These are phyloP conservation scores for Heterobasidion irregulare DNA, from an alignment of 1,284 basidiomycete genomes.

Conservation along the genomic window DNA sequence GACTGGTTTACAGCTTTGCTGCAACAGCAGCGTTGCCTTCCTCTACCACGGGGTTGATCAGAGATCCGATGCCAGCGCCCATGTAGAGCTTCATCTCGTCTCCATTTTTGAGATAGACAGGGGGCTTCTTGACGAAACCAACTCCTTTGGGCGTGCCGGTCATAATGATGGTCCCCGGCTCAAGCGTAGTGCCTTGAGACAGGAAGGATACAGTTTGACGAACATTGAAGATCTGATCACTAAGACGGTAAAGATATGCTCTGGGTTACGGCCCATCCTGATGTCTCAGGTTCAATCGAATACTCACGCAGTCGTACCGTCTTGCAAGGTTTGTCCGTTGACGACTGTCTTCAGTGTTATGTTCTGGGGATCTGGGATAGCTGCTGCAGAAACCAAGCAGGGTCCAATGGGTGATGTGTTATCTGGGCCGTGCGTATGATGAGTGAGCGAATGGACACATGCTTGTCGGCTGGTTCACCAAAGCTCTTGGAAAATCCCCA, in stretches of 20 bases:
- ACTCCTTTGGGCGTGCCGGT: constrained; percentile 77
- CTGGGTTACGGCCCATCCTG: neutral
- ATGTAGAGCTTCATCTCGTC: constrained; percentile 67
- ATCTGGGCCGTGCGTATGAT: constrained; percentile 30
- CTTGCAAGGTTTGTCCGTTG: constrained; percentile 65
- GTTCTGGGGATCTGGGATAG: constrained; percentile 63
- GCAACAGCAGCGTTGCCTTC: constrained; percentile 27
- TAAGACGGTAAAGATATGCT: constrained; percentile 18
- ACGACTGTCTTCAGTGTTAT: constrained; percentile 59
- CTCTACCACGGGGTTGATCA: constrained; percentile 68
- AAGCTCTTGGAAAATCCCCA: constrained; percentile 85
- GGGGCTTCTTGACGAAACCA: constrained; percentile 67
- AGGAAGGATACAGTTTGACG: constrained; percentile 70
- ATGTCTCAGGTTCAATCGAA: constrained; percentile 3
- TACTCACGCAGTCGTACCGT: constrained; percentile 64
- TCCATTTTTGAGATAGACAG: constrained; percentile 66
- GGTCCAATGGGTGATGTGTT: constrained; percentile 75
- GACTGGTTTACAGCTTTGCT: constrained; percentile 5
- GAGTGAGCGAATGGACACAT: neutral
- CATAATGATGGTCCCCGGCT: constrained; percentile 75
- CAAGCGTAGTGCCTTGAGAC: constrained; percentile 81
- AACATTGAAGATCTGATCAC: constrained; percentile 68
- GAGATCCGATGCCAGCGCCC: constrained; percentile 60
- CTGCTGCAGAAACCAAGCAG: constrained; percentile 57
- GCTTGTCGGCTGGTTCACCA: constrained; percentile 32